A percentile compares a stretch with the other conserved stretches of the same genome.
Conservation (phyloP, 192 early-diverging fungal genomes). For the Coemansia pectinata region DNA sequence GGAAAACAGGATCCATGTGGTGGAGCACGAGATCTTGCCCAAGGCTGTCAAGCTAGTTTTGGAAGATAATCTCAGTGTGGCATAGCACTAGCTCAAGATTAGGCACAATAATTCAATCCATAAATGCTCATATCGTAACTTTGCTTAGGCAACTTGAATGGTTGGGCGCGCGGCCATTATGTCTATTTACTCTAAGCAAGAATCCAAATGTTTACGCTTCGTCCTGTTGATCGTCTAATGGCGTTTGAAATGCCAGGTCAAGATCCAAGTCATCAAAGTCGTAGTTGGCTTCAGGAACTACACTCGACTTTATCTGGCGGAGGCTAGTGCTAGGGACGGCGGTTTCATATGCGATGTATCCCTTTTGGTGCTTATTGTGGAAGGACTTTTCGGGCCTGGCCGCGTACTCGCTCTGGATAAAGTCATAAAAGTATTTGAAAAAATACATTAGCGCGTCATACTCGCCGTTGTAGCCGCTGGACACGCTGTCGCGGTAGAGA, state of each 20-base stretch:
- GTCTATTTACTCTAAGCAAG: not conserved
- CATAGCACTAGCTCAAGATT: not conserved
- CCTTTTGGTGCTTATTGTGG: constrained; percentile 55
- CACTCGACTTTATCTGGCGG: constrained; percentile 16
- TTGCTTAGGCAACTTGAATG: not conserved
- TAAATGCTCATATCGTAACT: not conserved
- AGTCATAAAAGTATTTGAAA: constrained; percentile 86
- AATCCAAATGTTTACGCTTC: not conserved
- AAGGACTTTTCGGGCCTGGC: constrained; percentile 61
- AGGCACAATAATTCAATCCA: not conserved
- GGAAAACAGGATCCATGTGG: constrained; percentile 85
- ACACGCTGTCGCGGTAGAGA: constrained; percentile 80
- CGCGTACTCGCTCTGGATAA: constrained; percentile 80
- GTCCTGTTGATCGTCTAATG: not conserved
- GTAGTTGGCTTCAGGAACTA: constrained; percentile 31
- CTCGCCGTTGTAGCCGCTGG: constrained; percentile 64
- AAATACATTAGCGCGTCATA: constrained; percentile 91
- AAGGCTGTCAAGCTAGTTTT: constrained; percentile 61
- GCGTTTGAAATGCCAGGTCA: constrained; percentile 16
- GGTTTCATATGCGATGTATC: constrained; percentile 62
- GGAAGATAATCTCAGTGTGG: not conserved
- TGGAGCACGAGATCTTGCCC: constrained; percentile 88
- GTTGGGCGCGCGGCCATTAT: not conserved
- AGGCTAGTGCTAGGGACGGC: constrained; percentile 15
- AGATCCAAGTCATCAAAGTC: constrained; percentile 38